phyloP scores from a whole-genome alignment of 768 basidiomycete genomes.

The Suillus clintonianus region DNA sequence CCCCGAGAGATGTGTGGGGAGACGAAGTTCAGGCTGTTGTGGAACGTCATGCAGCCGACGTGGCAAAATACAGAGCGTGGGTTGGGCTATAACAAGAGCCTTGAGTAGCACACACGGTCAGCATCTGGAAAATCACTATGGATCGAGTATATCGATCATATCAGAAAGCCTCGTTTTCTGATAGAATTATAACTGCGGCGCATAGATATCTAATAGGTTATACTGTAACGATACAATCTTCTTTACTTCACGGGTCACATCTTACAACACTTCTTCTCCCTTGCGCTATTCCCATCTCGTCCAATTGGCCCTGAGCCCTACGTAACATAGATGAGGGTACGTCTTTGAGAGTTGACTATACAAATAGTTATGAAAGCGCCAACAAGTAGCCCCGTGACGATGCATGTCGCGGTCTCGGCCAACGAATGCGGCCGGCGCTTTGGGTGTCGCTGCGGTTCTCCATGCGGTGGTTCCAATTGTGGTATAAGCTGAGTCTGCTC shows the following conservation, averaged over 20 bases:
- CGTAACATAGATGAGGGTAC: slow-evolving; percentile 45
- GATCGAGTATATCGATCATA: not conserved
- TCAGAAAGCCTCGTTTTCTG: slow-evolving; percentile 2
- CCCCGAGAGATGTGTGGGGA: slow-evolving; percentile 71
- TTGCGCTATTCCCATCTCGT: not conserved
- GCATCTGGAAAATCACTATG: not conserved
- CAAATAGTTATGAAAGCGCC: slow-evolving; percentile 59
- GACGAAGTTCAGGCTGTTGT: slow-evolving; percentile 60
- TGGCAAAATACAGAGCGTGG: slow-evolving; percentile 57
- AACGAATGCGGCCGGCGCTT: slow-evolving; percentile 25
- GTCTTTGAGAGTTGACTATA: slow-evolving; percentile 47
- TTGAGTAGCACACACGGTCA: not conserved
- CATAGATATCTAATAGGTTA: slow-evolving; percentile 29
- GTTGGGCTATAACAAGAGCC: slow-evolving; percentile 27
- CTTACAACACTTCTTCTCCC: not conserved
- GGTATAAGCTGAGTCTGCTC: slow-evolving; percentile 13
- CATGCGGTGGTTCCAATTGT: slow-evolving; percentile 11
- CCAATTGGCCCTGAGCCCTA: slow-evolving; percentile 2
- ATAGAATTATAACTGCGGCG: not conserved
- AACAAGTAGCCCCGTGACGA: slow-evolving; percentile 60
- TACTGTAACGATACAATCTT: slow-evolving; percentile 21
- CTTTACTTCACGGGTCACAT: slow-evolving; percentile 1
- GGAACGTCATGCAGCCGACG: slow-evolving; percentile 57
- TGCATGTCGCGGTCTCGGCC: slow-evolving; percentile 43
- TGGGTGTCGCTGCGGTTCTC: slow-evolving; percentile 14